Base-by-base conservation (phyloP, 148 eudicot species). In the Rhododendron molle region DNA sequence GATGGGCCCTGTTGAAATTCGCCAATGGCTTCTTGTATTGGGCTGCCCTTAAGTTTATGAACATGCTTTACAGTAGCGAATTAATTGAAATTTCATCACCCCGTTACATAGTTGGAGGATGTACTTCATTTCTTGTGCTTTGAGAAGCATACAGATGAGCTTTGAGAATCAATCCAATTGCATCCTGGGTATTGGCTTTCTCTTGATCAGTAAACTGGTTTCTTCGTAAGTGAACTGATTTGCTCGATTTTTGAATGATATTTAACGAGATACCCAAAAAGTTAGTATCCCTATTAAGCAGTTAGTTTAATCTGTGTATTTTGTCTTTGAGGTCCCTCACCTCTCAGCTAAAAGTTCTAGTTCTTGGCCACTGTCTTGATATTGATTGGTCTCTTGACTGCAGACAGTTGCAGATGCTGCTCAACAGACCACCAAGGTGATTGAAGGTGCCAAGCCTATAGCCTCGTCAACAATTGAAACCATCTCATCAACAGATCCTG, bases 391-490 rank as follows among this genome's bases (percentile, higher is more conserved):
- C 52, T 5, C 28, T 78, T 83, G 71, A 11, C 81, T 87, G 85
- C 94, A 96, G 98, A 95, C 94, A 56, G 98, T 95, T 54, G 90
- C 91, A 52, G 95, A 90, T 91, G 99, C 94, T 81, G 98, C 98
- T 77, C 93, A 91, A 85, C 94, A 94, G 78, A 95, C 96, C 23
- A 84, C 94, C 56, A 95, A 90, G 89, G 92, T 92, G 52, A 94
- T 97, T 62, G 91, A 92, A 87, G 94, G 85, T 16, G 98, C 89
- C 6, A 93, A 85, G 85, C 99, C 99, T 15, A 85, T 95, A 30
- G 98, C 96, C 40, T 92, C 96, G 46, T 93, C 99, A 74, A 93
- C 99, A 34, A 89, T 94, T 40, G 90, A 95, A 86, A 91, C 95
- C 76, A 92, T 97, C 84, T 89, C 94, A 73, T 88, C 92, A 58